Evolutionary conservation across 441 rosid genomes (phyloP), one percentile per base, ranked within the genome.

Genomic region (Isatis lusitanica): DNA sequence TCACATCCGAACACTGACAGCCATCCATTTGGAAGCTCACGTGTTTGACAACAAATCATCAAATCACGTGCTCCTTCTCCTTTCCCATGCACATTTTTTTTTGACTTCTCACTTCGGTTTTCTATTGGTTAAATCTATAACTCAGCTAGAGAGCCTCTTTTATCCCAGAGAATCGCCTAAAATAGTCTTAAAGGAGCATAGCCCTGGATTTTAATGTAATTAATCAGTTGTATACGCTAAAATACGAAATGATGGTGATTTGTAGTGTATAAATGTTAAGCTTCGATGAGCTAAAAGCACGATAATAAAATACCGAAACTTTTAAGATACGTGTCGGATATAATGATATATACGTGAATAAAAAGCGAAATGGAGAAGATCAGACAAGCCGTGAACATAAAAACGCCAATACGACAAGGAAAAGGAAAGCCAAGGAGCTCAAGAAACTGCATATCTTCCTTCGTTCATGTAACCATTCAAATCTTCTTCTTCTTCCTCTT

Each of bases 21-120:
- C 79, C 79, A 76, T 31, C 61, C 79, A 70, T 83, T 80, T 77
- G 55, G 63, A 4, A 51, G 60, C 59, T 48, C 66, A 50, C 69
- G 62, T 70, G 70, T 68, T 57, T 64, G 77, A n/a, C 55, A 71
- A 63, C 73, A 70, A 43, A 70, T 57, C 65, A 38, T 57, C 52
- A 46, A 28, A 9, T 56, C 79, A 76, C 71, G 75, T 76, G 79
- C 61, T 63, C 39, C 53, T 16, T 61, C 58, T 75, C 69, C 7
- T 74, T 68, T 74, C 48, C 31, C 68, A 50, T 67, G 78, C 35
- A 21, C 55, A 74, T 38, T 8, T 69, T 8, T 69, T 75, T 65
- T 75, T 62, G 57, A 62, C 79, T 53, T 3, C 46, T 5, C 24
- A n/a, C 66, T 33, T 63, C 52, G 5, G 40, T 26, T 30, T 42